A percentile compares a stretch with the other conserved stretches of the same genome.
Evolutionary conservation across 208 protist species (phyloP).

Genomic region (Leishmania turanica): DNA sequence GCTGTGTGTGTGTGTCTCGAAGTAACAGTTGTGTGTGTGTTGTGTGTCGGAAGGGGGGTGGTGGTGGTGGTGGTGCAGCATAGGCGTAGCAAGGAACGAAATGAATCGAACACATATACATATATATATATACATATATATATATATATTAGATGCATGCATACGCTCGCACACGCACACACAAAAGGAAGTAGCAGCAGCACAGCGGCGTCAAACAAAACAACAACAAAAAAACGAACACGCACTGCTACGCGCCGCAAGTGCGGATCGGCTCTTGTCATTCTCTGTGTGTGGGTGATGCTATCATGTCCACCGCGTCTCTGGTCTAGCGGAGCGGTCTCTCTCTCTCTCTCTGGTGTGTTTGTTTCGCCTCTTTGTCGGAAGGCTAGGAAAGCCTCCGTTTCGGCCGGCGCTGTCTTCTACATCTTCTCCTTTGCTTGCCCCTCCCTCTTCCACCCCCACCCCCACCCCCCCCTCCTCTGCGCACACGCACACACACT

Average conservation of each 20-base stretch:
- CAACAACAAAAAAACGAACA: too few species aligned
- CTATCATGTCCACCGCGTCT: neutral
- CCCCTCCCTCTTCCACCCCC: neutral
- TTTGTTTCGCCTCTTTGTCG: neutral
- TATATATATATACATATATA: too few species aligned
- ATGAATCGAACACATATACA: neutral
- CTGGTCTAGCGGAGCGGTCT: neutral
- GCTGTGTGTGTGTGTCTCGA: neutral
- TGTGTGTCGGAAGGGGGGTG: neutral
- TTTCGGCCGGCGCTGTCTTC: neutral
- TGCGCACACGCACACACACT: neutral
- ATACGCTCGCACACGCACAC: too few species aligned
- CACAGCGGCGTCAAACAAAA: neutral
- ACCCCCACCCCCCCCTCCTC: neutral
- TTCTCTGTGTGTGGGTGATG: neutral
- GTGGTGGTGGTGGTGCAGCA: neutral
- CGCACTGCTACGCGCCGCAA: neutral
- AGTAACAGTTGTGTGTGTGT: neutral
- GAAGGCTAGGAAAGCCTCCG: neutral
- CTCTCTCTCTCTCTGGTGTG: slow-evolving; percentile 2
- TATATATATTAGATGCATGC: too few species aligned
- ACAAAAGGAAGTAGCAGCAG: neutral
- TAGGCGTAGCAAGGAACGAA: neutral
- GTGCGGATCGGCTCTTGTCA: neutral
- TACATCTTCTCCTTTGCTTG: neutral